phyloP scores from a whole-genome alignment of 1,284 basidiomycete species.

The Boletus sp. region DNA sequence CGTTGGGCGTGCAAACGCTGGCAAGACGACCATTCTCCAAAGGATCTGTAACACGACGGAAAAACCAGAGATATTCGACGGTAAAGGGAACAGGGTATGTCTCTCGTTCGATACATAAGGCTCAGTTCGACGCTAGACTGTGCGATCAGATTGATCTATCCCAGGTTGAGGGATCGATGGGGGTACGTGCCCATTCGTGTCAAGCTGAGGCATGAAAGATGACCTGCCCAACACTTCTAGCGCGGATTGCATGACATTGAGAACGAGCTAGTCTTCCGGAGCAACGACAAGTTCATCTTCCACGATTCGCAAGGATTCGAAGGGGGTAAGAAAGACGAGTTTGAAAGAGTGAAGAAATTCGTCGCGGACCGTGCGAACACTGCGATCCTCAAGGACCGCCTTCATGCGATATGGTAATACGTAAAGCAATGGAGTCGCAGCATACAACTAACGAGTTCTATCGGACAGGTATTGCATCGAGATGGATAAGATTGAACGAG shows the following conservation, averaged over 20 bases:
- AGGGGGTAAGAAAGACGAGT: neutral
- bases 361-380: neutral
- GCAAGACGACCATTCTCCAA: too few species aligned
- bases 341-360: neutral
- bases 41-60: too few species aligned
- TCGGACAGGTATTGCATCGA: conserved; percentile 5
- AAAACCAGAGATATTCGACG: too few species aligned
- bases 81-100: neutral
- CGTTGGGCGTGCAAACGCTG: too few species aligned
- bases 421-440: rapidly evolving
- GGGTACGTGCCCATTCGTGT: neutral
- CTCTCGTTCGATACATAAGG: neutral
- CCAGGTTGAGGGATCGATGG: neutral
- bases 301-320: conserved; percentile 4
- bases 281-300: neutral
- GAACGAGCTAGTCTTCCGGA: neutral
- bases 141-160: neutral
- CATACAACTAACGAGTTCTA: neutral
- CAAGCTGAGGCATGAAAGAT: neutral
- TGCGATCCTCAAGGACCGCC: neutral
- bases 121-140: neutral
- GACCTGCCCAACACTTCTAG: neutral
- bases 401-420: conserved; percentile 4
- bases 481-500: conserved; percentile 2
- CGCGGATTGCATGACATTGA: neutral